These are phyloP conservation scores for Chlamydomonas reinhardtii DNA, from an alignment of 163 green algal genomes.

Conservation along the genomic window DNA sequence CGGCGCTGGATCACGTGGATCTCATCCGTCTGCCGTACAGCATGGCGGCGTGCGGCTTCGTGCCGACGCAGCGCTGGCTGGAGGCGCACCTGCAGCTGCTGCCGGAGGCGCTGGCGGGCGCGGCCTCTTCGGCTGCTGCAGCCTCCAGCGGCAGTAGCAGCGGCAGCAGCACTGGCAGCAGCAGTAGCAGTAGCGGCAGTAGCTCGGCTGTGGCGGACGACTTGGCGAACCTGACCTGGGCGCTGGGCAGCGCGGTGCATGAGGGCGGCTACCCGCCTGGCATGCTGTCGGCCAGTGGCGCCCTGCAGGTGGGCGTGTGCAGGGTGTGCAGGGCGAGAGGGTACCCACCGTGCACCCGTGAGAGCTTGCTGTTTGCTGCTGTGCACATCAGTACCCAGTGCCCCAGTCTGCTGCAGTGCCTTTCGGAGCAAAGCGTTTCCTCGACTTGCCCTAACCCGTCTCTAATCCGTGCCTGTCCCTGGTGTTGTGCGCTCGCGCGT, in stretches of 20 bases:
- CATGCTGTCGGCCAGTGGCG: not conserved
- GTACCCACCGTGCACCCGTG: no score
- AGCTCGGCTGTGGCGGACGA: not conserved
- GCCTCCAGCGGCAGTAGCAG: not conserved
- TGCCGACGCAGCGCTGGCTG: slow-evolving; percentile 20
- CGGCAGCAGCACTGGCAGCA: not conserved
- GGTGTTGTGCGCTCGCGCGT: no score
- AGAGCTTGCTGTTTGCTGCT: no score
- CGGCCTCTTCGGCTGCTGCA: not conserved
- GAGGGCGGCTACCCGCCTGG: not conserved
- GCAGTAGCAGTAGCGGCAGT: not conserved
- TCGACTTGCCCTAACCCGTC: no score
- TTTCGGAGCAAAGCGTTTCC: no score
- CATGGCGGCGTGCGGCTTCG: slow-evolving; percentile 1
- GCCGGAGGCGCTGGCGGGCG: not conserved
- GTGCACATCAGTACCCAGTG: no score
- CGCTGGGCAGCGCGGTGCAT: slow-evolving; percentile 4
- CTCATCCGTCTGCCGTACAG: slow-evolving; percentile 10
- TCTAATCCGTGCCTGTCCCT: no score
- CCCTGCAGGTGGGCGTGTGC: not conserved
- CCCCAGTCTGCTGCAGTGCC: no score
- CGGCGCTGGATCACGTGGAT: not conserved
- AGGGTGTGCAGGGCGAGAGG: no score
- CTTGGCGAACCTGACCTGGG: slow-evolving; percentile 23
- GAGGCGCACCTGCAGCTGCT: not conserved